Evolutionary conservation across 192 early-diverging fungal species (phyloP), one percentile per base, ranked within the genome.

Genomic region (Backusella psychrophila): DNA sequence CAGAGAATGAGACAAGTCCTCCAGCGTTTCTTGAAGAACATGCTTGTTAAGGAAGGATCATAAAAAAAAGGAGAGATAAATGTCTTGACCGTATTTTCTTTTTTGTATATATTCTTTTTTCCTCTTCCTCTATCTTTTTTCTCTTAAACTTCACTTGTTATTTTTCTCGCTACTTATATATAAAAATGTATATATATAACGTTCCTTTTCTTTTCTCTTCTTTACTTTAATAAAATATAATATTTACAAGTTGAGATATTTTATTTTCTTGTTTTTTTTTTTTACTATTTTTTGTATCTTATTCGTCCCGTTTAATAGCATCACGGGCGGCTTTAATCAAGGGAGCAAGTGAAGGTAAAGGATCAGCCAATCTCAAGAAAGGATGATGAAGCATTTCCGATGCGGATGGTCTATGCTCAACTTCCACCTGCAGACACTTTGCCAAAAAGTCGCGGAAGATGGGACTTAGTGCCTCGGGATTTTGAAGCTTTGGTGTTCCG

Each of bases 401-500:
- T 23, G 88, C 85, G 29, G 78, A 84, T 23, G 89, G 88, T 49
- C 91, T 82, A 71, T 78, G 80, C 15, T 87, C 86, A 1, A 85
- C 87, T 41, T 92, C 90, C 11, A 93, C 91, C 44, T 87, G 81
- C 6, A 93, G 78, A 29, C 87, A 80, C 19, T 78, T 75, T 15
- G 85, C 79, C 63, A 93, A 77, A 76, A 93, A 93, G 74, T 90
- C 87, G 26, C 80, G 73, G 80, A 92, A 93, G 6, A 76, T 73
- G 1, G 82, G 82, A 42, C 82, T 71, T 23, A 87, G 41, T 42
- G 75, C 75, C 39, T 90, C 91, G 65, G 92, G 92, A 63, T 85
- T 85, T 78, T 93, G 89, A 31, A 94, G 77, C 44, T 82, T 89
- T 7, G 92, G 92, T 1, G 92, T 94, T 26, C 92, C 92, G 70